A percentile compares a stretch with the other conserved stretches of the same genome.
phyloP scores from a whole-genome alignment of 768 basidiomycete genomes.

The Mycena olivaceomarginata region DNA sequence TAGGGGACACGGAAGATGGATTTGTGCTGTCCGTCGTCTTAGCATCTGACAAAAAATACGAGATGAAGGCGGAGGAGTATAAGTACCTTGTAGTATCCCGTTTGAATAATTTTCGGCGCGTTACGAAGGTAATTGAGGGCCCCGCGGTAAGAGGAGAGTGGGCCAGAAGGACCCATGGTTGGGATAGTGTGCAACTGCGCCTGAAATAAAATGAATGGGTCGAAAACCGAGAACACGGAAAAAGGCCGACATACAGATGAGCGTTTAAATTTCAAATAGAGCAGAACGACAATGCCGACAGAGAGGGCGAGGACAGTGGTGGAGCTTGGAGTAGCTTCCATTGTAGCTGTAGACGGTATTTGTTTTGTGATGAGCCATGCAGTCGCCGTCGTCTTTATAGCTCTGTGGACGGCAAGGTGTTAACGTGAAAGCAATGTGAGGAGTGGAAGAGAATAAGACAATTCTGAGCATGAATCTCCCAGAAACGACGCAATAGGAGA shows the following conservation, averaged over 20 bases:
- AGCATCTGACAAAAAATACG: too few relatives aligned
- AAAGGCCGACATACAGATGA: not conserved
- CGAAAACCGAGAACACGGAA: not conserved
- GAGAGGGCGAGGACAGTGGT: conserved; percentile 4
- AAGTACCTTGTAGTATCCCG: conserved; percentile 56
- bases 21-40: conserved; percentile 34
- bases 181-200: conserved; percentile 49
- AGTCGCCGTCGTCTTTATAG: not conserved
- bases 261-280: not conserved
- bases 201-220: not conserved
- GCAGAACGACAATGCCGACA: not conserved
- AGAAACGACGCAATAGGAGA: not conserved
- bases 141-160: conserved; percentile 54
- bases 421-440: not conserved
- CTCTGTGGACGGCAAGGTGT: not conserved
- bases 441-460: not conserved
- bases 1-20: conserved; percentile 63
- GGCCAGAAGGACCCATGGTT: conserved; percentile 54
- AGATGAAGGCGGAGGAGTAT: not conserved
- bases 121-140: conserved; percentile 50
- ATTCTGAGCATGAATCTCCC: not conserved
- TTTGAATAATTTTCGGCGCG: conserved; percentile 51
- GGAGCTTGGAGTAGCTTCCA: not conserved
- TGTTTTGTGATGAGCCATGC: not conserved
- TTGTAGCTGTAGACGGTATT: not conserved